Base-by-base conservation (phyloP, 2,329 filamentous ascomycete species). In the Fusarium sp. region DNA sequence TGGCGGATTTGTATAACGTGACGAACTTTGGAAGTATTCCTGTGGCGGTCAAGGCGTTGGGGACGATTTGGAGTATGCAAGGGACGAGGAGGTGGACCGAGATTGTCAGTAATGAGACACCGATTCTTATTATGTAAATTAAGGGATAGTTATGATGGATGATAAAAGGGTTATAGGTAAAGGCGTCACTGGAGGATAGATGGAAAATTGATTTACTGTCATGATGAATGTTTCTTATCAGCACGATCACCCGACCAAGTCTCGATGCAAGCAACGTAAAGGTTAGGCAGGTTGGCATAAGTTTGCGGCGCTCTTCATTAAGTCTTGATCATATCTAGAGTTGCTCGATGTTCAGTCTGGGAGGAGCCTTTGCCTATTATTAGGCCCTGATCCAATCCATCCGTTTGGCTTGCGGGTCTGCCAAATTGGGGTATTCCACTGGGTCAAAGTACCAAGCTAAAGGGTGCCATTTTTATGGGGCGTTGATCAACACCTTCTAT, bases 1-100 rank as follows among this genome's bases (percentile, higher is more conserved):
- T 84, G 12, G 65, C 63, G 4, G 66, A 74, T 1, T 61, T 84
- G 6, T 80, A 82, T 47, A 61, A 62, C 9, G 76, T 77, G 20
- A 84, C 82, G 0, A 71, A 76, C 10, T 84, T 84, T 33, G 79
- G 80, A 4, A 83, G 82, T 41, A 83, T 85, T 35, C 77, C 79
- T 4, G 77, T 79, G 4, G 83, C 81, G 1, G 70, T 84, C 10
- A 68, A 76, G 15, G 77, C 79, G 3, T 64, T 85, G 22, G 61
- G 78, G 28, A 74, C 69, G 16, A 80, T 84, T 15, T 84, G 83
- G 83, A 68, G 68, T 10, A 68, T 71, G 65, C 68, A 78, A 20
- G 67, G 70, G 0, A 70, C 70, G 12, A 61, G 65, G 2, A 70
- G 74, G 28, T 80, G 79, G 79, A 80, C 77, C 2, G 76, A 80